Evolutionary conservation across 2,329 filamentous ascomycete species (phyloP).

Genomic region (Fusarium haematococcum): DNA sequence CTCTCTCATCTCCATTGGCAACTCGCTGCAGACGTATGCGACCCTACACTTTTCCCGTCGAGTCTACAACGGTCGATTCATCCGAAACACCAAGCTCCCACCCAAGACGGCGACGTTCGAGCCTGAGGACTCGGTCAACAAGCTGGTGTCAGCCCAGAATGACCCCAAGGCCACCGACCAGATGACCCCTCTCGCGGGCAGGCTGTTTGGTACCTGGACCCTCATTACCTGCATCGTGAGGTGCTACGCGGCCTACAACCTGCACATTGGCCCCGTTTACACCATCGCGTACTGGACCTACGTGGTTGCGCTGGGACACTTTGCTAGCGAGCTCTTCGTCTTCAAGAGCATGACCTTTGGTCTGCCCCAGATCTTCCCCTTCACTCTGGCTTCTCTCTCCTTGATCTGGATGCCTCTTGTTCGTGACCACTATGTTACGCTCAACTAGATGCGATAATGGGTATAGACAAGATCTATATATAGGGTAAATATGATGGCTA

Average conservation of each 20-base stretch:
- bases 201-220: conserved; percentile 91
- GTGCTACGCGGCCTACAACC: conserved; percentile 86
- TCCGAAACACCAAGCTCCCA: conserved; percentile 61
- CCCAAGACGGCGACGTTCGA: conserved; percentile 56
- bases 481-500: background rate
- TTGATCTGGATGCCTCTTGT: conserved; percentile 74
- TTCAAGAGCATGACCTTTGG: conserved; percentile 80
- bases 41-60: conserved; percentile 87
- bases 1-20: conserved; percentile 83
- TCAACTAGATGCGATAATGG: conserved; percentile 39
- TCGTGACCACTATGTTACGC: conserved; percentile 75
- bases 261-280: conserved; percentile 79
- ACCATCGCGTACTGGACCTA: conserved; percentile 87
- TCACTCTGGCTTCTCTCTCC: conserved; percentile 62
- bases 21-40: conserved; percentile 85
- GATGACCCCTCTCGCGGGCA: conserved; percentile 80
- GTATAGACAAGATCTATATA: background rate
- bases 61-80: conserved; percentile 80
- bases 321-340: conserved; percentile 81
- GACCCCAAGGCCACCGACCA: conserved; percentile 65
- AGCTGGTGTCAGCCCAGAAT: conserved; percentile 60
- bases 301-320: conserved; percentile 81
- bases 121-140: conserved; percentile 65
- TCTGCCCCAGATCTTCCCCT: conserved; percentile 66
- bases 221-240: conserved; percentile 81